A percentile compares a stretch with the other conserved stretches of the same genome.
phyloP scores from a whole-genome alignment of 2,329 filamentous ascomycete genomes.

The Talaromyces piceae region DNA sequence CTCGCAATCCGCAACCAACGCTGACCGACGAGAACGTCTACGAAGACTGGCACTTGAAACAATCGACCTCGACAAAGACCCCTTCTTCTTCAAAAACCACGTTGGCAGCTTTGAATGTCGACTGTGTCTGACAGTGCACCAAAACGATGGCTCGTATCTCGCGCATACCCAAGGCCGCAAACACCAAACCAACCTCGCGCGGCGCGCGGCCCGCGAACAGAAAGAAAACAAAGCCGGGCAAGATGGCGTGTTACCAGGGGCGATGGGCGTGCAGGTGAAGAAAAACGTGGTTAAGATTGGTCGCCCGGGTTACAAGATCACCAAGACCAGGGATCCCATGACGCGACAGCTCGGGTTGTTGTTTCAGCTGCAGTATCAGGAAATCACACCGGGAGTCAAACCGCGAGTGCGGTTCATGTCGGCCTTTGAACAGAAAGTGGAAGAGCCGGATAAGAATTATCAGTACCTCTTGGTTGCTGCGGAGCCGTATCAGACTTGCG shows the following conservation, averaged over 20 bases:
- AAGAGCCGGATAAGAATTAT: slow-evolving; percentile 87
- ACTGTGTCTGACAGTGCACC: slow-evolving; percentile 92
- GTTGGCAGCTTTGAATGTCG: slow-evolving; percentile 97
- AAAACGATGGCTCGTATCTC: slow-evolving; percentile 98
- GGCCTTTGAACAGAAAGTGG: slow-evolving; percentile 90
- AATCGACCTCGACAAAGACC: slow-evolving; percentile 98
- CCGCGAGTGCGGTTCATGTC: slow-evolving; percentile 96
- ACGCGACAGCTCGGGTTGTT: slow-evolving; percentile 82
- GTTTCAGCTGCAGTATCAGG: slow-evolving; percentile 95
- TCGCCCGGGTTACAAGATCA: slow-evolving; percentile 93
- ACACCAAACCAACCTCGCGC: slow-evolving; percentile 95
- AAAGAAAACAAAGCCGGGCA: slow-evolving; percentile 64
- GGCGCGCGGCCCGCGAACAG: slow-evolving; percentile 90
- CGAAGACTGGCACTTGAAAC: slow-evolving; percentile 97
- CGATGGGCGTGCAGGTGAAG: slow-evolving; percentile 69
- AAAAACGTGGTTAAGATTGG: slow-evolving; percentile 92
- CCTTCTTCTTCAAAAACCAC: slow-evolving; percentile 99
- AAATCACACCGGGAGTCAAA: slow-evolving; percentile 66
- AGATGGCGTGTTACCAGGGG: slow-evolving; percentile 60
- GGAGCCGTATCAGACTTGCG: slow-evolving; percentile 96
- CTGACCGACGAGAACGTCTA: slow-evolving; percentile 92
- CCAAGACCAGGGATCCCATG: slow-evolving; percentile 83
- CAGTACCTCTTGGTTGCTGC: slow-evolving; percentile 94
- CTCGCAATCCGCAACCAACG: slow-evolving; percentile 86
- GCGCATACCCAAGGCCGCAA: slow-evolving; percentile 98